Evolutionary conservation across 306 rosid genomes (phyloP).

Genomic region (Carpinus viminea): DNA sequence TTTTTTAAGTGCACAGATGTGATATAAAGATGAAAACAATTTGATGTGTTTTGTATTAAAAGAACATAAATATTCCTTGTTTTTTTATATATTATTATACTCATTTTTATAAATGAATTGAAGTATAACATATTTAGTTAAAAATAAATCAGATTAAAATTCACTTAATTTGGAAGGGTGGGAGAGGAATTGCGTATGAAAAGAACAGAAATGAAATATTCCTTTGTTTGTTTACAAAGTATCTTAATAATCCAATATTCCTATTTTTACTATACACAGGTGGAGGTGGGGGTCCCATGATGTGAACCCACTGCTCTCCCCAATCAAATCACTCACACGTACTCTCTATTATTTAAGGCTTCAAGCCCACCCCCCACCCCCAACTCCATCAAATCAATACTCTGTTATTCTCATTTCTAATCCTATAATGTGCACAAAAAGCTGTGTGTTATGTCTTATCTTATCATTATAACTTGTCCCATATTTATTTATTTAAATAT

Average conservation of each 20-base stretch:
- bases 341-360: not conserved
- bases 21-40: no score
- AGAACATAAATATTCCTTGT: no score
- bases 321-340: not conserved
- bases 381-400: not conserved
- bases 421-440: no score
- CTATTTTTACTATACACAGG: not conserved
- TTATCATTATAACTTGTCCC: not conserved
- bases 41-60: no score
- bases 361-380: not conserved
- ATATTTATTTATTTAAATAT: not conserved
- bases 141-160: no score
- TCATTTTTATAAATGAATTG: no score
- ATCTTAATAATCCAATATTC: not conserved
- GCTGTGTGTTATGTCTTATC: not conserved
- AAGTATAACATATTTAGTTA: no score
- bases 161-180: not conserved
- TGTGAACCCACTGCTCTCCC: not conserved
- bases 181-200: not conserved
- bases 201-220: not conserved
- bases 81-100: no score
- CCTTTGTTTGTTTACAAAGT: not conserved
- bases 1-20: no score
- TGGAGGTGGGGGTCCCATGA: not conserved
- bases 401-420: no score